Conservation (phyloP, 495 filamentous ascomycete genomes). For the Xanthoparmelia taractica region DNA sequence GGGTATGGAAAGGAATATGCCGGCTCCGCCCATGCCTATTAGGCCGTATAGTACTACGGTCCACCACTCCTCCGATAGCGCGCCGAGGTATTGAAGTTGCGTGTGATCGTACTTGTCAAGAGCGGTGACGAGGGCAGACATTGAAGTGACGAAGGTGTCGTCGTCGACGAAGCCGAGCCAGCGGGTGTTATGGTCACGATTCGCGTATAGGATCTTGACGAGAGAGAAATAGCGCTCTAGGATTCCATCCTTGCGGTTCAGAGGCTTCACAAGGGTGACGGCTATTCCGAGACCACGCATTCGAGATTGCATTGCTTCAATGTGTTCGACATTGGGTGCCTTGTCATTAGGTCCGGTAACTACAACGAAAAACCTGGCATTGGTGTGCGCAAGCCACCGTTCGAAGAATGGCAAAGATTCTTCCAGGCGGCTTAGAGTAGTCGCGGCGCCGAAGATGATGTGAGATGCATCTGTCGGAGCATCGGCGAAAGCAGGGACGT, state of each 20-base stretch:
- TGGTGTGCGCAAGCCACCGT: conserved; percentile 54
- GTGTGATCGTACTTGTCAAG: conserved; percentile 41
- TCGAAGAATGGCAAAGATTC: conserved; percentile 48
- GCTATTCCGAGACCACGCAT: conserved; percentile 41
- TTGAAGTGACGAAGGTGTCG: conserved; percentile 57
- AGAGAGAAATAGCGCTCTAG: conserved; percentile 54
- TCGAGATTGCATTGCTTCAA: conserved; percentile 32
- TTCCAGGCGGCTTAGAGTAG: conserved; percentile 47
- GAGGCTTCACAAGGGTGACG: conserved; percentile 43
- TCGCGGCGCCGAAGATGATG: conserved; percentile 55
- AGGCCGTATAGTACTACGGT: conserved; percentile 45
- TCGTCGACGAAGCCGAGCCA: conserved; percentile 62
- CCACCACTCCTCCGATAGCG: conserved; percentile 45
- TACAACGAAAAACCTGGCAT: conserved; percentile 48
- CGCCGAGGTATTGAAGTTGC: conserved; percentile 46
- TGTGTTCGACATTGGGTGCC: background rate
- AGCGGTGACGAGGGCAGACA: conserved; percentile 40
- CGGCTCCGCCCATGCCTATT: conserved; percentile 53
- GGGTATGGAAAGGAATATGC: conserved; percentile 49
- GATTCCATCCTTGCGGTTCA: conserved; percentile 37
- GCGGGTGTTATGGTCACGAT: conserved; percentile 39
- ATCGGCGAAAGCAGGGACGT: conserved; percentile 30
- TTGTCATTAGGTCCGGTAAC: conserved; percentile 41
- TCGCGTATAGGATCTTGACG: conserved; percentile 42
- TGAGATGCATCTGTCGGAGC: conserved; percentile 40